Conservation (phyloP, 768 basidiomycete genomes). For the Tulasnella calospora region DNA sequence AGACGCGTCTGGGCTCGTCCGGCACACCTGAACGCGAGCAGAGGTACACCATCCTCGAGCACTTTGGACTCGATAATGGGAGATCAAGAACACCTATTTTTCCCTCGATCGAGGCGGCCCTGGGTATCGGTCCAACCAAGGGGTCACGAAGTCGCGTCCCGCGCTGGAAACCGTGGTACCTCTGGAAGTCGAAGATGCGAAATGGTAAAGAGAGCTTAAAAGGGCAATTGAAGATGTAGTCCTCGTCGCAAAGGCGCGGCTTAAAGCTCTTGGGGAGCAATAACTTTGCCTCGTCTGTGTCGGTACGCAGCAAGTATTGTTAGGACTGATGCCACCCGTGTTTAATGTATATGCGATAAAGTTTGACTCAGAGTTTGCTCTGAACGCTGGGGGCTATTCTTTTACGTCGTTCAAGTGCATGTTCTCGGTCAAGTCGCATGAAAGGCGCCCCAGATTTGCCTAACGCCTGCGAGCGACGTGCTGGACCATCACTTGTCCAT, state of each 20-base stretch:
- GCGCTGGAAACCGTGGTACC: slow-evolving; percentile 38
- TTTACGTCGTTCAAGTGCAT: not conserved
- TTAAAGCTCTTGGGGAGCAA: slow-evolving; percentile 41
- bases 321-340: no score
- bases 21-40: slow-evolving; percentile 68
- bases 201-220: slow-evolving; percentile 63
- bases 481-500: not conserved
- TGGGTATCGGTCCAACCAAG: slow-evolving; percentile 45
- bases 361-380: not conserved
- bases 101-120: slow-evolving; percentile 69
- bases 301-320: no score
- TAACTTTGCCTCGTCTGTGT: not conserved
- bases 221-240: slow-evolving; percentile 73
- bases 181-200: slow-evolving; percentile 41
- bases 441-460: not conserved
- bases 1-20: slow-evolving; percentile 70
- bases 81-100: slow-evolving; percentile 65
- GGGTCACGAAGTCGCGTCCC: slow-evolving; percentile 33
- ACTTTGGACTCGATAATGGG: slow-evolving; percentile 90
- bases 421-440: not conserved
- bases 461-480: not conserved
- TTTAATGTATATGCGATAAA: not conserved
- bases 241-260: slow-evolving; percentile 66
- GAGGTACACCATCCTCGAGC: slow-evolving; percentile 67
- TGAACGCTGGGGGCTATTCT: not conserved